Base-by-base conservation (phyloP, 176 grass and related monocot genomes). In the Avena sativa region DNA sequence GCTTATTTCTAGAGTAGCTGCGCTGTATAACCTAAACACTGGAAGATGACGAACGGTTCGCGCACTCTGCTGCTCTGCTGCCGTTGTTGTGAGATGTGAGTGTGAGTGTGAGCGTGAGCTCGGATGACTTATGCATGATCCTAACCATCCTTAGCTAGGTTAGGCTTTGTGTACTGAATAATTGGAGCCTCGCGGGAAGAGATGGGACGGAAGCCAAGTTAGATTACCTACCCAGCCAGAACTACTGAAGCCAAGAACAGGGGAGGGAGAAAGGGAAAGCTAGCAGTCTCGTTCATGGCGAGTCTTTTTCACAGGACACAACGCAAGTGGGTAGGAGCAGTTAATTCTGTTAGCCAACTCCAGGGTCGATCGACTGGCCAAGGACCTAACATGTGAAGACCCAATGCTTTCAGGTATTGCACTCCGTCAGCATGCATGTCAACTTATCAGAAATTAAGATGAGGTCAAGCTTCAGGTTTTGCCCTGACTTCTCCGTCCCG, bases 321-420 rank as follows among this genome's bases (percentile, higher is more conserved):
- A 14, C 62, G 65, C 21, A 28, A 28, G 58, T 58, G 34, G 25
- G 47, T 23, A 74, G 12, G 48, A 63, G n/a, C 68, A 80, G 81
- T 79, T 87, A 52, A 23, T 75, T 79, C 72, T 49, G 85, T 74
- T 87, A 74, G 65, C 89, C 75, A 84, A 90, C 89, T 60, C 40
- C 8, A 62, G 32, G 26, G 66, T n/a, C 19, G 55, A 17, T 57
- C 55, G 55, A 57, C 17, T 20, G 76, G 62, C 68, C 36, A 76
- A 85, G 12, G 86, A 57, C 49, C 65, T 57, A 8, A 62, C 70
- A 8, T 1, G 40, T 5, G 2, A 48, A 61, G 69, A 53, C 55
- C 82, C 57, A 16, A 25, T 32, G 68, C 53, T 74, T 32, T 74
- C 4, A 74, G 60, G 81, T 61, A 16, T 48, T 19, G 52, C 68